Percentiles rank a stretch among this genome's conserved stretches.
Conservation (phyloP, 345 rosid genomes). For the Camelina sativa region DNA sequence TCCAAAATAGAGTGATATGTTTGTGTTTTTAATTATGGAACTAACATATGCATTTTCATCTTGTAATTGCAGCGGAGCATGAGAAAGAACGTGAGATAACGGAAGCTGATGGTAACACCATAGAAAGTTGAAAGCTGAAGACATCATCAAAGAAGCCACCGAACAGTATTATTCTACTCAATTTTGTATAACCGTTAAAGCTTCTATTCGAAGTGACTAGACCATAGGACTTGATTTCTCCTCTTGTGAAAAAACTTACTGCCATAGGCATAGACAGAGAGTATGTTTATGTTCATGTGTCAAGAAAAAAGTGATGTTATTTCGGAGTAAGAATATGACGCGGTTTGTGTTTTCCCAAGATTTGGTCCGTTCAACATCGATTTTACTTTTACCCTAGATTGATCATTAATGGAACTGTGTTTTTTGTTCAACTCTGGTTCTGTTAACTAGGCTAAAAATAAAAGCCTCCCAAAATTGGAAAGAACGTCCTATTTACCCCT, state of each 20-base stretch:
- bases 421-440: background rate
- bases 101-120: conserved; percentile 49
- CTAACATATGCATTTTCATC: conserved; percentile 3
- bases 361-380: background rate
- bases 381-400: background rate
- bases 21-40: conserved; percentile 6
- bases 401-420: no score
- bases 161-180: conserved; percentile 9
- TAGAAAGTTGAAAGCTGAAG: conserved; percentile 39
- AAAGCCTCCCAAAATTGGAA: background rate
- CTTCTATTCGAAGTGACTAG: conserved; percentile 15
- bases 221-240: conserved; percentile 19
- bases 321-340: background rate
- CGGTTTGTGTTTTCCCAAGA: background rate
- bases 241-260: background rate
- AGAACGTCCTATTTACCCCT: no score
- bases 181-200: conserved; percentile 14
- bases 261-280: background rate
- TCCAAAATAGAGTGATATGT: background rate
- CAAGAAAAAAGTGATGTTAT: background rate
- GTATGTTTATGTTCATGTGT: background rate
- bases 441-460: background rate
- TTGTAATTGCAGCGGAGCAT: conserved; percentile 62
- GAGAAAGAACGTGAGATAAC: conserved; percentile 60
- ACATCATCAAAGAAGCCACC: conserved; percentile 9